A percentile compares a stretch with the other conserved stretches of the same genome.
Evolutionary conservation across 768 basidiomycete genomes (phyloP).

Genomic region (Dentipellis fragilis): DNA sequence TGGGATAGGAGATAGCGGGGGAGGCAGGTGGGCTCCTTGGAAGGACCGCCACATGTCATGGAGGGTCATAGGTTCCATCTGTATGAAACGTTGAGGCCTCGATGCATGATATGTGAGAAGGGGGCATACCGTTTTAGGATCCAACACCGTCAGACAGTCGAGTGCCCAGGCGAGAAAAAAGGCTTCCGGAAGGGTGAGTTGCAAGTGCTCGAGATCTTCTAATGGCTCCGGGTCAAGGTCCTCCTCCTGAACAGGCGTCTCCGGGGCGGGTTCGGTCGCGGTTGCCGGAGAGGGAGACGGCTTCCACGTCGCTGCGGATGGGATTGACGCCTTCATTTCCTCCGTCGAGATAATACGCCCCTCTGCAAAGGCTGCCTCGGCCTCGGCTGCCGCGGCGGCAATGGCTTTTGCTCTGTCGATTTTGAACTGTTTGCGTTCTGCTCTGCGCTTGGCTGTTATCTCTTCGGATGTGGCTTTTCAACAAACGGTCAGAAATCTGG

Average conservation of each 20-base stretch:
- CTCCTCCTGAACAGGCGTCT: conserved; percentile 18
- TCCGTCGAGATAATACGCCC: conserved; percentile 51
- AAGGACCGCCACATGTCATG: conserved; percentile 56
- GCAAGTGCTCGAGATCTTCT: conserved; percentile 81
- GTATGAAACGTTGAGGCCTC: conserved; percentile 3
- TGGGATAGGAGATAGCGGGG: conserved; percentile 19
- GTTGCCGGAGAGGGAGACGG: conserved; percentile 26
- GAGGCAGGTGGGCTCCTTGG: conserved; percentile 41
- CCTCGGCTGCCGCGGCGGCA: conserved; percentile 70
- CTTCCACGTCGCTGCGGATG: conserved; percentile 76
- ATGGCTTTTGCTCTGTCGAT: conserved; percentile 84
- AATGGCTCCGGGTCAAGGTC: conserved; percentile 41
- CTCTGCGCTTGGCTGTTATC: conserved; percentile 76
- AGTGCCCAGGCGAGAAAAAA: conserved; percentile 83
- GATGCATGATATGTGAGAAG: neutral
- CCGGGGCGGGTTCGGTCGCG: conserved; percentile 13
- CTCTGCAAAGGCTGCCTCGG: conserved; percentile 70
- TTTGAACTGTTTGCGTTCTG: conserved; percentile 89
- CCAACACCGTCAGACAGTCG: conserved; percentile 66
- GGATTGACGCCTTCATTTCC: conserved; percentile 46
- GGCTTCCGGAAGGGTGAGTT: conserved; percentile 81
- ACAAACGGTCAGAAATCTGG: neutral
- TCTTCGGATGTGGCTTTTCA: conserved; percentile 83
- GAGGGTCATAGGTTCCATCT: conserved; percentile 48
- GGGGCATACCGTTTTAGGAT: conserved; percentile 53